A percentile compares a stretch with the other conserved stretches of the same genome.
Evolutionary conservation across 495 filamentous ascomycete genomes (phyloP).

Genomic region (Neurospora terricola): DNA sequence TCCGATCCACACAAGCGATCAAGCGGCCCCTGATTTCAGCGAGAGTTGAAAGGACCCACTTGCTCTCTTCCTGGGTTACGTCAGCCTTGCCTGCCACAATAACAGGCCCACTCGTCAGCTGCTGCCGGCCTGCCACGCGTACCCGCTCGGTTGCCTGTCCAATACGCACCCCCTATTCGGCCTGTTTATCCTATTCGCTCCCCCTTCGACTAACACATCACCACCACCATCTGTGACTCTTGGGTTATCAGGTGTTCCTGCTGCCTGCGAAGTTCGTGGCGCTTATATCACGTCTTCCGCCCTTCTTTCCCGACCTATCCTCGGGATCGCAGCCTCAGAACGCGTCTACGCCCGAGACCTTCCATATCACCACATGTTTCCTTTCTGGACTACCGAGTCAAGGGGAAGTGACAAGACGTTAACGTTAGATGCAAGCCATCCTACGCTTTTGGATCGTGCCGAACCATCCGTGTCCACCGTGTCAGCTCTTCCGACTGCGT

Average conservation of each 20-base stretch:
- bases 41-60: background rate
- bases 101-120: background rate
- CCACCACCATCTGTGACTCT: background rate
- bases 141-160: background rate
- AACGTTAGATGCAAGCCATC: conserved; percentile 5
- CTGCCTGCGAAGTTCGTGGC: background rate
- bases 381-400: conserved; percentile 39
- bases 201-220: background rate
- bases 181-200: conserved; percentile 11
- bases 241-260: background rate
- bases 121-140: background rate
- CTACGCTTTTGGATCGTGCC: conserved; percentile 7
- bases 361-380: conserved; percentile 34
- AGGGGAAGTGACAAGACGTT: conserved; percentile 37
- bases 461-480: conserved; percentile 3
- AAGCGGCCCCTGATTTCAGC: background rate
- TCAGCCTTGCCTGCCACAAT: conserved; percentile 9
- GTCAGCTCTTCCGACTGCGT: conserved; percentile 2
- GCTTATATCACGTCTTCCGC: background rate
- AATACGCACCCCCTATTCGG: conserved; percentile 9
- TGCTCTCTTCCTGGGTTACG: conserved; percentile 7
- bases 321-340: background rate
- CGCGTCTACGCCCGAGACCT: background rate
- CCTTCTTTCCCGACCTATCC: background rate
- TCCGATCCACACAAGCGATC: background rate